Evolutionary conservation across 148 eudicot species (phyloP).

Genomic region (Spergularia marina): DNA sequence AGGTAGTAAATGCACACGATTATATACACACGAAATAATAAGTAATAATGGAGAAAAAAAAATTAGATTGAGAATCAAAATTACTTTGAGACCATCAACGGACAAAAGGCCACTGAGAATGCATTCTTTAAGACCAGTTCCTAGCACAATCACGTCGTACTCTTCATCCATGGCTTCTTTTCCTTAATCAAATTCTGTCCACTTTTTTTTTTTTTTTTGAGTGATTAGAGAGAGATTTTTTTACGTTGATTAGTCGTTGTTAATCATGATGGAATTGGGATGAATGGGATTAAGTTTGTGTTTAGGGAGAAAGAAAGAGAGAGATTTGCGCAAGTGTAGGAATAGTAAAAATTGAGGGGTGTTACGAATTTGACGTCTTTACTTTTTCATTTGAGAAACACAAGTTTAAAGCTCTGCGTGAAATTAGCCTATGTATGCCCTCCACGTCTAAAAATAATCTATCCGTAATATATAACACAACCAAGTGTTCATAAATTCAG

Average conservation of each 20-base stretch:
- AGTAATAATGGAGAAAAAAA: too few species aligned
- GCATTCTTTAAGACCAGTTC: conserved; percentile 64
- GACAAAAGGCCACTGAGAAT: conserved; percentile 58
- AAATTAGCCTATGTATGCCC: conserved; percentile 8
- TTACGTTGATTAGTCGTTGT: neutral
- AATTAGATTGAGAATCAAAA: neutral
- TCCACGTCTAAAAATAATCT: too few species aligned
- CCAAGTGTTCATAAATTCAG: neutral
- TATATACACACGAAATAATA: too few species aligned
- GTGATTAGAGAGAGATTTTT: neutral
- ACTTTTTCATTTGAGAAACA: neutral
- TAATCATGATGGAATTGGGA: neutral
- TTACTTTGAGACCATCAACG: conserved; percentile 53
- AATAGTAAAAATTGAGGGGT: conserved; percentile 17
- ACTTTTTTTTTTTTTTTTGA: neutral
- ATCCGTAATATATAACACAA: neutral
- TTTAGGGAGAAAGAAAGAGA: neutral
- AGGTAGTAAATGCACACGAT: too few species aligned
- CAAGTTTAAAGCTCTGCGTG: neutral
- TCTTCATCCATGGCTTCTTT: conserved; percentile 42
- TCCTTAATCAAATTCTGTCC: neutral
- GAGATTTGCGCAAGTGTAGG: conserved; percentile 14
- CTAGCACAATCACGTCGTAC: conserved; percentile 52
- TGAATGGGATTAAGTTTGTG: neutral
- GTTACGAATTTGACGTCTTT: conserved; percentile 24